Evolutionary conservation across 2,329 filamentous ascomycete genomes (phyloP).

Genomic region (Phialemonium atrogriseum): DNA sequence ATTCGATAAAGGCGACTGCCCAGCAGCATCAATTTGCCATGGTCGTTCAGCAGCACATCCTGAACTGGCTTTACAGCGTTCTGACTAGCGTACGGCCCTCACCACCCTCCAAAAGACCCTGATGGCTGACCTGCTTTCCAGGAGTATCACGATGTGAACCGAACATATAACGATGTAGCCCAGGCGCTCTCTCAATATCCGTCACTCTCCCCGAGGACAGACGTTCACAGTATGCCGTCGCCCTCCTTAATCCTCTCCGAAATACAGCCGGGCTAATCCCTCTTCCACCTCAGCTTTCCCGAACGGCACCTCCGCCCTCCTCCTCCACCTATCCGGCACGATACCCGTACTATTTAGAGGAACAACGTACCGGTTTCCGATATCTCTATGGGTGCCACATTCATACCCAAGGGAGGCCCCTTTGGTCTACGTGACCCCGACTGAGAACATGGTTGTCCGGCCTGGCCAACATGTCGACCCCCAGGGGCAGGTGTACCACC

Average conservation of each 20-base stretch:
- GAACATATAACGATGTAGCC: conserved; percentile 86
- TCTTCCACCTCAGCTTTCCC: conserved; percentile 61
- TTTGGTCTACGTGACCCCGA: conserved; percentile 81
- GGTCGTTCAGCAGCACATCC: conserved; percentile 78
- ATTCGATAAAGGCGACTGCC: conserved; percentile 7
- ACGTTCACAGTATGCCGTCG: conserved; percentile 76
- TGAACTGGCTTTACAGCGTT: conserved; percentile 94
- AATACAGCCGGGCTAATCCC: conserved; percentile 6
- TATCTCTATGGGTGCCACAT: conserved; percentile 90
- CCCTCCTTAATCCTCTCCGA: conserved; percentile 4
- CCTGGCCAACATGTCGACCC: conserved; percentile 92
- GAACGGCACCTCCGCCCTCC: conserved; percentile 75
- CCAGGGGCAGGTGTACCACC: conserved; percentile 90
- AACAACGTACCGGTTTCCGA: conserved; percentile 79
- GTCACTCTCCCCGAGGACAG: conserved; percentile 75
- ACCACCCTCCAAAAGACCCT: conserved; percentile 3
- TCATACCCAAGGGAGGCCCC: conserved; percentile 81
- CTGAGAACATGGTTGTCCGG: conserved; percentile 78
- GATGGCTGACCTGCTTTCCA: conserved; percentile 25
- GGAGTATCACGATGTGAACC: conserved; percentile 91
- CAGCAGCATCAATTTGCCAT: conserved; percentile 27
- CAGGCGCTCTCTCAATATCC: conserved; percentile 72
- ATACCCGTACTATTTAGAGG: conserved; percentile 88
- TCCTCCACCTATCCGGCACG: conserved; percentile 80
- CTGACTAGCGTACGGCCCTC: conserved; percentile 57